Percentiles rank a stretch among this genome's conserved stretches.
Evolutionary conservation across 2,329 filamentous ascomycete species (phyloP).

Genomic region (Paecilomyces formosus): DNA sequence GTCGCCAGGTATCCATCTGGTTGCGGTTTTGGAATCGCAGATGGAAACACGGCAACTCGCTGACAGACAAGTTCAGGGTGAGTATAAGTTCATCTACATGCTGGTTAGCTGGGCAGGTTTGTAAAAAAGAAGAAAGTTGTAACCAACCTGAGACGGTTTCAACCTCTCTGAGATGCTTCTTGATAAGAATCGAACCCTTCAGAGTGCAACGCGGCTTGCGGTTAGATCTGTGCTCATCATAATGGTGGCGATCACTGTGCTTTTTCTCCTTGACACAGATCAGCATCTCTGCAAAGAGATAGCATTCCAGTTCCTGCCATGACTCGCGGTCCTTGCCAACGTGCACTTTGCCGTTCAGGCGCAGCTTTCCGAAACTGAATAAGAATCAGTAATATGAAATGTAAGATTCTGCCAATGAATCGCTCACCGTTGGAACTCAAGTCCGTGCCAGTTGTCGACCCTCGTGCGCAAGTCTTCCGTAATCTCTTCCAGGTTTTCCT

Average conservation of each 20-base stretch:
- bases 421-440: constrained; percentile 70
- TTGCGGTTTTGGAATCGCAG: constrained; percentile 72
- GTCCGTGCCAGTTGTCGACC: constrained; percentile 98
- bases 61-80: constrained; percentile 82
- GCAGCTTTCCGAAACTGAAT: constrained; percentile 76
- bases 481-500: constrained; percentile 69
- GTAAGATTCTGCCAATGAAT: neutral
- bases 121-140: neutral
- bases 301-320: constrained; percentile 97
- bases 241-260: constrained; percentile 50
- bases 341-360: constrained; percentile 78
- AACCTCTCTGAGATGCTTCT: constrained; percentile 92
- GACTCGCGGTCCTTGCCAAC: constrained; percentile 94
- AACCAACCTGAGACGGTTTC: constrained; percentile 50
- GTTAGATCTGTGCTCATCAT: constrained; percentile 50
- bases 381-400: neutral
- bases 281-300: constrained; percentile 95
- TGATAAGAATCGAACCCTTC: constrained; percentile 96
- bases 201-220: constrained; percentile 73
- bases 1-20: constrained; percentile 85
- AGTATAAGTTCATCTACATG: constrained; percentile 67
- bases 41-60: constrained; percentile 88
- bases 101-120: neutral
- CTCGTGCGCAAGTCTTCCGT: constrained; percentile 75
- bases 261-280: constrained; percentile 99